Conservation (phyloP, 176 grass and related monocot genomes). For the Puya raimondii region DNA sequence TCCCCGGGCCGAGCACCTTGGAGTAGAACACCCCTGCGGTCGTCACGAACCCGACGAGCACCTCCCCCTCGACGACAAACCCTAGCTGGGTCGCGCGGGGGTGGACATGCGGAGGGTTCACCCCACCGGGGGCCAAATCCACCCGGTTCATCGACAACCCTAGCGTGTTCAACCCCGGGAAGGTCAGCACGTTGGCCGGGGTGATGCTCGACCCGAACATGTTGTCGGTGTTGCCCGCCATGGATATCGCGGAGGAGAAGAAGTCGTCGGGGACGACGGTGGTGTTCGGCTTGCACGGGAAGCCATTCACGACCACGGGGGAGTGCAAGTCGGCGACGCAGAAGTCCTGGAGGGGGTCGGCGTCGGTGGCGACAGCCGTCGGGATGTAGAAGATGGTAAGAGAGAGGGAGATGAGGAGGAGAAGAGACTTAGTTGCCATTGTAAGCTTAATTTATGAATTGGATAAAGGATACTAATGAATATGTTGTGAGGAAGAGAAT, state of each 20-base stretch:
- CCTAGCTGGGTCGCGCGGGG: slow-evolving; percentile 45
- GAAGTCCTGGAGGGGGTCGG: slow-evolving; percentile 56
- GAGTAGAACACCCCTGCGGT: slow-evolving; percentile 37
- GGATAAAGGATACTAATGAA: too few species aligned
- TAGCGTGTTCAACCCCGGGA: slow-evolving; percentile 51
- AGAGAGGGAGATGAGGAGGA: background rate
- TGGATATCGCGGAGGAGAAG: slow-evolving; percentile 21
- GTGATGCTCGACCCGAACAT: slow-evolving; percentile 40
- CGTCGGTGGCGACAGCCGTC: slow-evolving; percentile 7
- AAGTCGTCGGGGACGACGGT: slow-evolving; percentile 29
- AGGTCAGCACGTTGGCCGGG: slow-evolving; percentile 24
- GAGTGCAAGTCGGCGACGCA: slow-evolving; percentile 39
- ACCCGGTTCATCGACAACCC: slow-evolving; percentile 75
- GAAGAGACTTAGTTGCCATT: too few species aligned
- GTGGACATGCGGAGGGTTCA: slow-evolving; percentile 59
- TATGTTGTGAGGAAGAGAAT: background rate
- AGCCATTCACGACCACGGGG: slow-evolving; percentile 28
- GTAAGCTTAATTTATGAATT: too few species aligned
- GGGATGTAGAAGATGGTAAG: slow-evolving; percentile 5
- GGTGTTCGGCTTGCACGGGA: slow-evolving; percentile 22
- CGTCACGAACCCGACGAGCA: slow-evolving; percentile 39
- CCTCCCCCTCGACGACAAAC: slow-evolving; percentile 22
- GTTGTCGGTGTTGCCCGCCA: slow-evolving; percentile 30
- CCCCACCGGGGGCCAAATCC: slow-evolving; percentile 41
- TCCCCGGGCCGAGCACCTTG: slow-evolving; percentile 31